Evolutionary conservation across 73 alveolate species (phyloP).

Genomic region (Paramecium octaurelia): DNA sequence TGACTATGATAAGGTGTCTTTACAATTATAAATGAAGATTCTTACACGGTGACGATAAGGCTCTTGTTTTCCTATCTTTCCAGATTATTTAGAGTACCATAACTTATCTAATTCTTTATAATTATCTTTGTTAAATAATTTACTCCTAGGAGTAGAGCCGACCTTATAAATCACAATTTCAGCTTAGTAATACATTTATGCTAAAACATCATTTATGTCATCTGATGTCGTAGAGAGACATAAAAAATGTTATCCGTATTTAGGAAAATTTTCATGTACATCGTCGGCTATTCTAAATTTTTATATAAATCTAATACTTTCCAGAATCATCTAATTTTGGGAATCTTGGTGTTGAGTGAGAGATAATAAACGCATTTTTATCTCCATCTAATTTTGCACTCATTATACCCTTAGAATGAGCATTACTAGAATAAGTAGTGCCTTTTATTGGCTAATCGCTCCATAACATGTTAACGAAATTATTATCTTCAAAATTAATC

Average conservation of each 20-base stretch:
- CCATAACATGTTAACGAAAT: neutral
- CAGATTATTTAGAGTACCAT: neutral
- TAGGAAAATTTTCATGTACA: neutral
- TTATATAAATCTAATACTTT: neutral
- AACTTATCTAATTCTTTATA: neutral
- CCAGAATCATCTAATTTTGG: neutral
- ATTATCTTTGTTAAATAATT: neutral
- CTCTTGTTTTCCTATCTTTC: neutral
- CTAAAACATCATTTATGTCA: neutral
- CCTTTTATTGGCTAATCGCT: neutral
- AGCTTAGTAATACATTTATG: neutral
- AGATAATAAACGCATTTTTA: neutral
- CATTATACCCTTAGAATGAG: constrained; percentile 24
- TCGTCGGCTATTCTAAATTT: neutral
- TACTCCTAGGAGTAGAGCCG: neutral
- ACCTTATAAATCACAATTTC: neutral
- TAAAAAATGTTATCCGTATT: constrained; percentile 8
- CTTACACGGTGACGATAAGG: neutral
- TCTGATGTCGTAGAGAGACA: neutral
- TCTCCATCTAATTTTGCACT: neutral
- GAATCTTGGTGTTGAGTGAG: constrained; percentile 28
- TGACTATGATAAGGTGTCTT: neutral
- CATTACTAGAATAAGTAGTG: neutral
- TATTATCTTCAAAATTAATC: neutral
- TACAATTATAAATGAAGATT: neutral